Evolutionary conservation across 129 eudicot species (phyloP).

Genomic region (Lactuca sativa): DNA sequence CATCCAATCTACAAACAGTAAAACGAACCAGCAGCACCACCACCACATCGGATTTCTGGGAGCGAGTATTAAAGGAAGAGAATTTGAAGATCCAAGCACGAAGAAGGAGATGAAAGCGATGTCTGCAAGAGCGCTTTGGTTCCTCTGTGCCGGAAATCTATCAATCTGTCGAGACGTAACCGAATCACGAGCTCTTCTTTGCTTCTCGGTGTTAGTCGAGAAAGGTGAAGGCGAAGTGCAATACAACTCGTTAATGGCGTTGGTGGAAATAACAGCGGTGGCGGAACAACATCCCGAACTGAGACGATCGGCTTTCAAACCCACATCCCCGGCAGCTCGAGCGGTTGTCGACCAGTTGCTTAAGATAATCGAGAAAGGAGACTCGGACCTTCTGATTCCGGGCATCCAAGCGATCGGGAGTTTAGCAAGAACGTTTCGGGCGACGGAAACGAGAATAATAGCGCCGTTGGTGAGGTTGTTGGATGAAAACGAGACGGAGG

Average conservation of each 20-base stretch:
- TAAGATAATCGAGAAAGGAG: conserved; percentile 37
- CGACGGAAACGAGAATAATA: conserved; percentile 55
- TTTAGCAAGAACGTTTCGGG: conserved; percentile 62
- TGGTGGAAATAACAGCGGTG: conserved; percentile 55
- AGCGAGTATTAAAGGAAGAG: conserved; percentile 48
- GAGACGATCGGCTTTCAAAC: conserved; percentile 54
- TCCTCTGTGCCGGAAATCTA: conserved; percentile 46
- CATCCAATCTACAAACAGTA: not conserved
- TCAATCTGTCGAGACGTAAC: conserved; percentile 50
- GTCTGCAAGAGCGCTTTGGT: conserved; percentile 65
- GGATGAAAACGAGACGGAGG: conserved; percentile 50
- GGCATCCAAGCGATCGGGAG: conserved; percentile 47
- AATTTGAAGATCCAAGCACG: conserved; percentile 47
- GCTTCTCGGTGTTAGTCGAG: conserved; percentile 54
- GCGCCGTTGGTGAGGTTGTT: conserved; percentile 48
- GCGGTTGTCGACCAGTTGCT: conserved; percentile 60
- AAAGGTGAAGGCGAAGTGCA: conserved; percentile 55
- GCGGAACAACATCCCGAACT: conserved; percentile 53
- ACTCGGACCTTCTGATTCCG: conserved; percentile 45
- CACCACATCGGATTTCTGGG: conserved; percentile 26
- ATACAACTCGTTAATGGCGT: conserved; percentile 53
- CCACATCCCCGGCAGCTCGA: conserved; percentile 62
- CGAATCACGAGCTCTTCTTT: conserved; percentile 61
- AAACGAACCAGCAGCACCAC: not conserved
- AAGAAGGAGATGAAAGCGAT: conserved; percentile 68